Base-by-base conservation (phyloP, 768 basidiomycete genomes). In the Auricularia sp. region DNA sequence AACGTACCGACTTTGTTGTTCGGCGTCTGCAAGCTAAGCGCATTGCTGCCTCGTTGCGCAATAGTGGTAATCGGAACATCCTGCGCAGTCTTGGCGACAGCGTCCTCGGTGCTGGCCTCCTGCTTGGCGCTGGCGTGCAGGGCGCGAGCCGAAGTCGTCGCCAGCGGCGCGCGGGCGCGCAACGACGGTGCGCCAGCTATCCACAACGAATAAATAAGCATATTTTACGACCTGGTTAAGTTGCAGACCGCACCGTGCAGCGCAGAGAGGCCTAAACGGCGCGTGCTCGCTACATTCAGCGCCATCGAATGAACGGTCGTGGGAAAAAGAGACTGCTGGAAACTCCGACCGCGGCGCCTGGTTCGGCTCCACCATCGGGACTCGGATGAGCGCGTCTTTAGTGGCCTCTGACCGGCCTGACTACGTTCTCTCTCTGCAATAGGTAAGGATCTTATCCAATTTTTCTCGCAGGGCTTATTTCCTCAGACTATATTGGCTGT, bases 21-120 rank as follows among this genome's bases (percentile, higher is more conserved):
- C 13, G 96, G 96, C 21, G 86, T 87, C 79, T 94, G 89, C 65
- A 98, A 79, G 72, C 90, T 92, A 65, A 84, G 80, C 73, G 95
- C 92, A 70, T 92, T 92, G 36, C 90, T 92, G 61, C 86, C 90
- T 54, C 81, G 82, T 72, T 88, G 83, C 11, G 94, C 94, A 61
- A 93, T 76, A 14, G 78, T 75, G 5, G 92, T 92, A 18, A 73
- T 14, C 18, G 47, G 47, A 8, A 51, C 47, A 21, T 5, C 18
- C 18, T 21, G 47, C 47, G 18, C 58, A 7, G 58, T 54, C 29
- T 64, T 64, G 1, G 64, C 14, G 47, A 51, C 18, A 18, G 47
- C 47, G 11, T 51, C 47, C 47, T 51, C 47, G 18, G 47, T 51
- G 39, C 39, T 42, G 47, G 47, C 47, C 10, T 51, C 47, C 18